Conservation (phyloP, 2,329 filamentous ascomycete species). For the Botrytis deweyae region DNA sequence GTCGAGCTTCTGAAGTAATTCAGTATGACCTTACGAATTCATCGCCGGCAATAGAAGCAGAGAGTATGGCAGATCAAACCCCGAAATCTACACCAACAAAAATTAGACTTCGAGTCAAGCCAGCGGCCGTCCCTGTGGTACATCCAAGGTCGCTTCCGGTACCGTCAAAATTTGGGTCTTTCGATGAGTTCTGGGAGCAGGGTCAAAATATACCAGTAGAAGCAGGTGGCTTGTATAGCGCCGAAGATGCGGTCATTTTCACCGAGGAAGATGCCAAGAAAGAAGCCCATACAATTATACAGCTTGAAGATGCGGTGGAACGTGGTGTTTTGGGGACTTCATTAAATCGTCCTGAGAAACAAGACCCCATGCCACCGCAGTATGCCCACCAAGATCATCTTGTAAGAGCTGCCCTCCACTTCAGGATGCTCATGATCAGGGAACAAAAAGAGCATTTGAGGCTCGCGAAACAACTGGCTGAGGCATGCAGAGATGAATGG, state of each 20-base stretch:
- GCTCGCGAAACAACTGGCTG: slow-evolving; percentile 76
- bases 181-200: slow-evolving; percentile 57
- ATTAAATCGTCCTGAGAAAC: slow-evolving; percentile 69
- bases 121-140: slow-evolving; percentile 55
- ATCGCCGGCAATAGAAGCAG: slow-evolving; percentile 25
- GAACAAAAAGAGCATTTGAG: slow-evolving; percentile 77
- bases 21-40: slow-evolving; percentile 26
- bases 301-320: slow-evolving; percentile 70
- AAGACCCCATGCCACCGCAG: slow-evolving; percentile 71
- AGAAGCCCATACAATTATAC: slow-evolving; percentile 68
- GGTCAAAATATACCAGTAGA: slow-evolving; percentile 54
- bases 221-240: slow-evolving; percentile 54
- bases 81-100: slow-evolving; percentile 42
- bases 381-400: slow-evolving; percentile 90
- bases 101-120: slow-evolving; percentile 51
- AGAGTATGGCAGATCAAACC: slow-evolving; percentile 29
- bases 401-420: slow-evolving; percentile 73
- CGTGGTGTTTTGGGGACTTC: slow-evolving; percentile 71
- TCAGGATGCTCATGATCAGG: slow-evolving; percentile 73
- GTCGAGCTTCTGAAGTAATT: slow-evolving; percentile 29
- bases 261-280: slow-evolving; percentile 61
- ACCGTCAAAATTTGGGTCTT: slow-evolving; percentile 52
- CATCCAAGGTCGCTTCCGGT: slow-evolving; percentile 57
- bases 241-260: slow-evolving; percentile 56
- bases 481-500: slow-evolving; percentile 76